Conservation (phyloP, 331 rosid species). For the Pyrus hybrid region DNA sequence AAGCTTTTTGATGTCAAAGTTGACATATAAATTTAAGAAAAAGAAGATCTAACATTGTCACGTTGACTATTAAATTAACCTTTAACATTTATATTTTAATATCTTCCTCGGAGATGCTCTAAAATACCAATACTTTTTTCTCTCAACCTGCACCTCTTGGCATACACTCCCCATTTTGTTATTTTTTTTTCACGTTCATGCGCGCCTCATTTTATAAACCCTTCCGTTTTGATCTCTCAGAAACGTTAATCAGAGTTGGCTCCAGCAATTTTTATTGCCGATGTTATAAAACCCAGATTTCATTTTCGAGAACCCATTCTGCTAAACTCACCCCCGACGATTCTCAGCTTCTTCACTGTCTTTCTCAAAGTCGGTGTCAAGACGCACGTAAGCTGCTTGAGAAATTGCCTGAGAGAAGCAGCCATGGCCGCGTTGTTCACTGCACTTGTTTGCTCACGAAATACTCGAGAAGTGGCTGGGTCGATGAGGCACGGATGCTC, state of each 20-base stretch:
- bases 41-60: no score
- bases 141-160: no score
- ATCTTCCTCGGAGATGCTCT: no score
- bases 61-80: no score
- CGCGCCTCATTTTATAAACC: conserved; percentile 1
- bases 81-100: no score
- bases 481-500: conserved; percentile 41
- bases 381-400: conserved; percentile 45
- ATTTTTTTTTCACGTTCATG: neutral
- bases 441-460: conserved; percentile 45
- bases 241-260: neutral
- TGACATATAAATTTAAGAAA: no score
- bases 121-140: no score
- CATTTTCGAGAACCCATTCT: neutral
- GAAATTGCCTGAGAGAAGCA: conserved; percentile 7
- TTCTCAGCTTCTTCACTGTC: conserved; percentile 27
- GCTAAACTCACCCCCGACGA: conserved; percentile 20
- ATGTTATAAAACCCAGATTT: neutral
- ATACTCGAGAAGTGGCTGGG: conserved; percentile 24
- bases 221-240: neutral
- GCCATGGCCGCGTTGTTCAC: conserved; percentile 22
- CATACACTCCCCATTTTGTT: neutral
- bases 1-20: no score
- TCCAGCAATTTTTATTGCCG: neutral
- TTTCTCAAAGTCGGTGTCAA: conserved; percentile 14